Conservation (phyloP, 2,329 filamentous ascomycete species). For the Alternaria brassicicola region DNA sequence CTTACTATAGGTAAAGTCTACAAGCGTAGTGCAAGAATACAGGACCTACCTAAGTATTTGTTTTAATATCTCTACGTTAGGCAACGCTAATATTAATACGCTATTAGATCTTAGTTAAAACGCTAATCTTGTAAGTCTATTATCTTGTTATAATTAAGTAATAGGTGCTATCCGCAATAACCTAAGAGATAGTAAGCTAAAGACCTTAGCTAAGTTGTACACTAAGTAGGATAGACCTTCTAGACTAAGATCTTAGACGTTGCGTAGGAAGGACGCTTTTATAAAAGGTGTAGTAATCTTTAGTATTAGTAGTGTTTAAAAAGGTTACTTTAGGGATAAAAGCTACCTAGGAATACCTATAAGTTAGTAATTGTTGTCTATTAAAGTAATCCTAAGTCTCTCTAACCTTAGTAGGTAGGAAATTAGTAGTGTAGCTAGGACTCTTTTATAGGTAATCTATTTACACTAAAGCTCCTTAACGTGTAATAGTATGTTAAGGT, state of each 20-base stretch:
- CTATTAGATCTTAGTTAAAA: not conserved
- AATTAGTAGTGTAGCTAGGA: not conserved
- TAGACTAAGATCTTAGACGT: not conserved
- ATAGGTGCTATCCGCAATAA: not conserved
- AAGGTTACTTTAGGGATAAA: not conserved
- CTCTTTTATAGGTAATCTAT: not conserved
- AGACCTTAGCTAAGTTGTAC: not conserved
- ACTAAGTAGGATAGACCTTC: not conserved
- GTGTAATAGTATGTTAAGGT: not conserved
- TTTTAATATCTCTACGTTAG: not conserved
- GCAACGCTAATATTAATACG: slow-evolving; percentile 2
- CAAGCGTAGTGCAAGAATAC: slow-evolving; percentile 3
- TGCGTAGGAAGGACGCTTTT: slow-evolving; percentile 1
- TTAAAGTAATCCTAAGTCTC: not conserved
- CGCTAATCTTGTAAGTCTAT: not conserved
- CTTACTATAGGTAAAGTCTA: slow-evolving; percentile 4
- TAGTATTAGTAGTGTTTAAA: not conserved
- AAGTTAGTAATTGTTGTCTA: not conserved
- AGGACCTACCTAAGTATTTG: not conserved
- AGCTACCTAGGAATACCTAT: not conserved
- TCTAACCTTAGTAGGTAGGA: not conserved
- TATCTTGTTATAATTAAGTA: not conserved
- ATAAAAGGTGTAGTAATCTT: slow-evolving; percentile 1
- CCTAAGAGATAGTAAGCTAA: not conserved
- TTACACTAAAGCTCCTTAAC: not conserved